Evolutionary conservation across 116 monocot species (phyloP), one percentile per base, ranked within the genome.

Genomic region (Phalaenopsis hybrid): DNA sequence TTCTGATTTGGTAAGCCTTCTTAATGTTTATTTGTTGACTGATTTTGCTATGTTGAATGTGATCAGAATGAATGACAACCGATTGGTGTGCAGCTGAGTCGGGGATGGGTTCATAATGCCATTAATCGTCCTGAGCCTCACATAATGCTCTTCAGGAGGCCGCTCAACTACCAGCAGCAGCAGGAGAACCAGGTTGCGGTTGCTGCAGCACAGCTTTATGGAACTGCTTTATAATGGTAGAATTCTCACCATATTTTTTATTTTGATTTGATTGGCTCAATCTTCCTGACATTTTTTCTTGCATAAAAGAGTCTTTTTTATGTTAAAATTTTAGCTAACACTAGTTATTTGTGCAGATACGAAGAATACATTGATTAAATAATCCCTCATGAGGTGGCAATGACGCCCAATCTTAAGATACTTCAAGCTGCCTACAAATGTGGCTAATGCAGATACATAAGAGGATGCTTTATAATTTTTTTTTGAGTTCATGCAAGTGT

Each of bases 51-150:
- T 21, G 34, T 45, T 43, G 45, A 15, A 65, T 45, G 76, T 23
- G 79, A 10, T n/a, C 68, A 96, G 96, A 90, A 88, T 51, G 96
- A 96, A 79, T 96, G 96, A 93, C 82, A 92, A 18, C 93, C 96
- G 21, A 96, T 96, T n/a, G 96, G 96, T 0, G 96, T 96, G 78
- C 96, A 96, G 89, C 96, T 93, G 86, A 96, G 96, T 88, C 67
- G 96, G 76, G 96, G 96, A 10, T 96, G 96, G 96, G 93, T 96
- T 21, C 93, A 93, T 81, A 93, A 96, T 76, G 93, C 96, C 74
- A 89, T 96, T 82, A 93, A 96, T 84, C 93, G 96, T 0, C 96
- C 96, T n/a, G 96, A 96, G 89, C 96, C 96, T 17, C 96, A 96
- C 84, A 96, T 96, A 85, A 96, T 96, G 96, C 91, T 96, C 44